Base-by-base conservation (phyloP, 352 stramenopile species). In the Discostella stelligera region DNA sequence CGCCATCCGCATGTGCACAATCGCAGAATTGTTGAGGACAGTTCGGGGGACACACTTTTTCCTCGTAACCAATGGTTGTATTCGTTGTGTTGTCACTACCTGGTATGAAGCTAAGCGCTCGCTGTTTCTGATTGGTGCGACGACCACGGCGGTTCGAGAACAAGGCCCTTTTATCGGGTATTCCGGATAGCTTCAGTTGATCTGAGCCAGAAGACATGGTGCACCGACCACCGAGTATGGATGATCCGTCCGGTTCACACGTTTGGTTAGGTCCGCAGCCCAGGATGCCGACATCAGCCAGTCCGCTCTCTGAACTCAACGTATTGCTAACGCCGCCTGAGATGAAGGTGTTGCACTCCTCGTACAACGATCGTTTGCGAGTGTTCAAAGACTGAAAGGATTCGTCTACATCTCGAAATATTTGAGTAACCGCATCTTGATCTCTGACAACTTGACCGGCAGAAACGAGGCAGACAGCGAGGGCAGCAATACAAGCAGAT, bases 1-100 rank as follows among this genome's bases (percentile, higher is more conserved):
- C 58, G 48, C 50, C 64, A 20, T 68, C 25, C 11, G 41, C 53
- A 25, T 14, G 20, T 14, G 67, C 75, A 21, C 75, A 82, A 20
- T 74, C 61, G 65, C 75, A 82, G 55, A 82, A 82, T 16, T 66
- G 56, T 59, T 77, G 20, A 0, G 75, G 68, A 18, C 75, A 82
- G 13, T 66, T 66, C 9, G 64, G 49, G 30, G 75, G 75, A 71
- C 75, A 82, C 0, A 30, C 46, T 11, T 59, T 62, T 39, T 20
- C 48, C 16, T 55, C 41, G 13, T 76, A 41, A 66, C 74, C 68
- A 37, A 53, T n/a, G 23, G 37, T 25, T 39, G 13, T 16, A 30
- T 21, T 27, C 3, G 20, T 53, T 14, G 0, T 54, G 16, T n/a
- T 16, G 37, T 39, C 37, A 20, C 20, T 58, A n/a, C 11, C n/a